A percentile compares a stretch with the other conserved stretches of the same genome.
Evolutionary conservation across 305 asterid species (phyloP).

Genomic region (Fraxinus albicans): DNA sequence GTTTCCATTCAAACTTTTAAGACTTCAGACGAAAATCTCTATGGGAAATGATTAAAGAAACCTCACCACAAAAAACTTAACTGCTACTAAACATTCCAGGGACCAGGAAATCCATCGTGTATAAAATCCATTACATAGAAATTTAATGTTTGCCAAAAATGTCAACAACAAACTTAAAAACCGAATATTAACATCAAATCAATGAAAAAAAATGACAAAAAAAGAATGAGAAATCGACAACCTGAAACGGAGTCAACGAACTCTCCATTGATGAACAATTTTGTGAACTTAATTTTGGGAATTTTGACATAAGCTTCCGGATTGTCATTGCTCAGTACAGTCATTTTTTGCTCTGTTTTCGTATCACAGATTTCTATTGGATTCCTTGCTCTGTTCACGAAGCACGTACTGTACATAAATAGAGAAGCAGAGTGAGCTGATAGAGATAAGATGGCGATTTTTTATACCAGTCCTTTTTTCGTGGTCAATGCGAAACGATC

Average conservation of each 20-base stretch:
- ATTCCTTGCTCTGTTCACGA: not conserved
- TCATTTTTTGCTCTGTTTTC: not conserved
- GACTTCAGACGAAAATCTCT: not conserved
- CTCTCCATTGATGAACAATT: conserved; percentile 54
- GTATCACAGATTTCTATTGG: not conserved
- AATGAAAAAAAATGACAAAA: not conserved
- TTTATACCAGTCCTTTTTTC: not conserved
- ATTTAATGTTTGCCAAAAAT: not conserved
- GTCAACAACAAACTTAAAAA: not conserved
- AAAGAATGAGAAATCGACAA: not conserved
- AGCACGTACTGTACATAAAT: not conserved
- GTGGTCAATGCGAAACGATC: not conserved
- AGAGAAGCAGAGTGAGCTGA: not conserved
- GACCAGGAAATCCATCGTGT: not conserved
- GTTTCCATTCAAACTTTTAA: not conserved
- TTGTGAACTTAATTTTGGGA: conserved; percentile 42
- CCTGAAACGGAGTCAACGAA: conserved; percentile 51
- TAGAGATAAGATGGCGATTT: not conserved
- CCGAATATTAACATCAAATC: not conserved
- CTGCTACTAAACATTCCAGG: not conserved
- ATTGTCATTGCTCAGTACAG: conserved; percentile 19
- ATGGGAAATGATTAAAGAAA: not conserved
- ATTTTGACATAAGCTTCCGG: conserved; percentile 14
- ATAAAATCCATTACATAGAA: not conserved
- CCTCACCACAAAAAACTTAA: not conserved